Evolutionary conservation across 2,329 filamentous ascomycete species (phyloP), one percentile per base, ranked within the genome.

Genomic region (Simplicillium sp.): DNA sequence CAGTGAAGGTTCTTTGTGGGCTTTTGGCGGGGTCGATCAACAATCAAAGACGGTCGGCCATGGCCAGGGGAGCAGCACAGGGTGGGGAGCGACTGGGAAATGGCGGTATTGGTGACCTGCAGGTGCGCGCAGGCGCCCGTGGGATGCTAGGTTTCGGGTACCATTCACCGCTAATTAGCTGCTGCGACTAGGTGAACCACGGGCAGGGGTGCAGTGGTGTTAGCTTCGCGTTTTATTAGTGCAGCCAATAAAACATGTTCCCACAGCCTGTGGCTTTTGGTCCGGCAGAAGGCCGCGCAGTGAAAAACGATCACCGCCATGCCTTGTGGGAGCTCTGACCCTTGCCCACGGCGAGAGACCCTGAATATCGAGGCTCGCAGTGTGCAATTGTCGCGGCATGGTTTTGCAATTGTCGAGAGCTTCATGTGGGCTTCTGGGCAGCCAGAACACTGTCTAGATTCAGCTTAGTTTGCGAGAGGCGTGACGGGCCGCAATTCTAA

Each of bases 1-100:
- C 36, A 36, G 20, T 54, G 51, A 50, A 54, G 48, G 45, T 53
- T 49, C 49, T 54, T 51, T 56, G 51, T 53, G 44, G 42, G 31
- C 38, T 44, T 43, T 49, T 51, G 48, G 50, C 49, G 51, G 52
- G 51, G 52, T 52, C 46, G 41, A 48, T 50, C 46, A 51, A 46
- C 43, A 42, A 46, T 38, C 43, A 42, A 42, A 41, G 41, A 43
- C 44, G 39, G 41, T 43, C 40, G 47, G 38, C 29, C 45, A 42
- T 33, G 32, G 42, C 18, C 14, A 28, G 31, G 34, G 33, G 35
- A 31, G 34, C 36, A 37, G 16, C 11, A 15, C 20, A 25, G 20
- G 36, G 31, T 33, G 31, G 13, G 34, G 34, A 36, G 14, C 34
- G 36, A 44, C 34, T 43, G 29, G 35, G 40, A 14, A 20, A 38